These are phyloP conservation scores for Neofusicoccum laricinum DNA, from an alignment of 2,329 filamentous ascomycete species.

Conservation along the genomic window DNA sequence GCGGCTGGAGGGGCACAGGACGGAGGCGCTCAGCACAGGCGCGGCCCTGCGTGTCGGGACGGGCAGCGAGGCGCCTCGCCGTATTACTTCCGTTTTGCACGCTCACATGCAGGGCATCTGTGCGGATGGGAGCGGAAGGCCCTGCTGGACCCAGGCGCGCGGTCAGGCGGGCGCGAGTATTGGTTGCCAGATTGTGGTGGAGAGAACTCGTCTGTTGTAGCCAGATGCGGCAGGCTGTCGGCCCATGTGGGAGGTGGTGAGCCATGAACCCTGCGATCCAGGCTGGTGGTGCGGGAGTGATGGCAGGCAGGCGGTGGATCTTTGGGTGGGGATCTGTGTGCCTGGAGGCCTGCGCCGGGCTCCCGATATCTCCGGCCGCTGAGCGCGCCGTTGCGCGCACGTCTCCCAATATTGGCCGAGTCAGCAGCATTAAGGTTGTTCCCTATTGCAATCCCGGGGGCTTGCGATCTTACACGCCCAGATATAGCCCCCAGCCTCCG, in stretches of 20 bases:
- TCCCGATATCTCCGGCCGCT: conserved; percentile 10
- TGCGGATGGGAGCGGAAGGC: conserved; percentile 10
- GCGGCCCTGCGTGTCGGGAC: neutral
- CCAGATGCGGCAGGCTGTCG: conserved; percentile 3
- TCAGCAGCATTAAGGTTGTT: conserved; percentile 17
- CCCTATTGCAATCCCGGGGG: conserved; percentile 4
- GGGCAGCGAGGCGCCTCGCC: conserved; percentile 3
- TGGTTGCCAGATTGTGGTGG: conserved; percentile 14
- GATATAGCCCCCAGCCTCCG: neutral
- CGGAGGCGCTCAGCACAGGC: neutral
- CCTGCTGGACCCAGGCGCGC: conserved; percentile 8
- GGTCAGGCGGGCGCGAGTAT: conserved; percentile 12
- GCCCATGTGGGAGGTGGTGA: conserved; percentile 10
- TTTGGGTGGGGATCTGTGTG: conserved; percentile 1
- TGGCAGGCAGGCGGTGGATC: conserved; percentile 11
- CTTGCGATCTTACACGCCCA: neutral
- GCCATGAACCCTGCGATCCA: conserved; percentile 10
- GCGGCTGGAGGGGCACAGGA: neutral
- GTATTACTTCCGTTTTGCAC: conserved; percentile 5
- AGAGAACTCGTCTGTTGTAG: conserved; percentile 3
- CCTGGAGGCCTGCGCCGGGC: neutral
- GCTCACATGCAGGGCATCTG: conserved; percentile 8
- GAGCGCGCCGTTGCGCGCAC: neutral
- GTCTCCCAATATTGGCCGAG: conserved; percentile 6
- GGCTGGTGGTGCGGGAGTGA: conserved; percentile 9